Evolutionary conservation across 2,329 filamentous ascomycete genomes (phyloP).

Genomic region (Pseudocercospora fuligena): DNA sequence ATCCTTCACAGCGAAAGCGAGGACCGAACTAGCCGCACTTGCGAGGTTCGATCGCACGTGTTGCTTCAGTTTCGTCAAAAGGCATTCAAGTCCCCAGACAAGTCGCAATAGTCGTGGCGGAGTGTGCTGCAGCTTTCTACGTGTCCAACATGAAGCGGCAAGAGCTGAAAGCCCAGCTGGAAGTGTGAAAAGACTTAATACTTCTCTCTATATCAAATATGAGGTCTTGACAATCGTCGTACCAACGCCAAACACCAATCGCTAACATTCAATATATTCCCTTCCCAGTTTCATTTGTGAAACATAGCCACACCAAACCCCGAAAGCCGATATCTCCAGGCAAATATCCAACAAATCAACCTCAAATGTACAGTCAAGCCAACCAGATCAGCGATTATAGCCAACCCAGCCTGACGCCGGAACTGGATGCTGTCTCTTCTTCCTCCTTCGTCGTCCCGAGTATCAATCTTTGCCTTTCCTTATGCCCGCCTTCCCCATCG

Average conservation of each 20-base stretch:
- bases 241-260: constrained; percentile 5
- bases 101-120: neutral
- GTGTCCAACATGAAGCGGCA: neutral
- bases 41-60: neutral
- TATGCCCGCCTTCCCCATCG: constrained; percentile 19
- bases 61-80: neutral
- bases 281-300: neutral
- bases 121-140: neutral
- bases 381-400: neutral
- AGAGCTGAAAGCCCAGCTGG: neutral
- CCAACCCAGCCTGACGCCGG: constrained; percentile 1
- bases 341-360: neutral
- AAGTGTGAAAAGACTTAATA: neutral
- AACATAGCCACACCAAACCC: neutral
- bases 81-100: neutral
- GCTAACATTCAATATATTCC: neutral
- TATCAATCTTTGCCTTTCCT: constrained; percentile 1
- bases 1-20: neutral
- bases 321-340: neutral
- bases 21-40: neutral
- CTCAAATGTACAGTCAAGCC: neutral
- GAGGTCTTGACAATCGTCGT: neutral
- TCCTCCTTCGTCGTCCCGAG: constrained; percentile 13
- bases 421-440: neutral
- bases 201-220: neutral